Evolutionary conservation across 2,329 filamentous ascomycete genomes (phyloP), one percentile per base, ranked within the genome.

Genomic region (Microcyclospora tardicrescens): DNA sequence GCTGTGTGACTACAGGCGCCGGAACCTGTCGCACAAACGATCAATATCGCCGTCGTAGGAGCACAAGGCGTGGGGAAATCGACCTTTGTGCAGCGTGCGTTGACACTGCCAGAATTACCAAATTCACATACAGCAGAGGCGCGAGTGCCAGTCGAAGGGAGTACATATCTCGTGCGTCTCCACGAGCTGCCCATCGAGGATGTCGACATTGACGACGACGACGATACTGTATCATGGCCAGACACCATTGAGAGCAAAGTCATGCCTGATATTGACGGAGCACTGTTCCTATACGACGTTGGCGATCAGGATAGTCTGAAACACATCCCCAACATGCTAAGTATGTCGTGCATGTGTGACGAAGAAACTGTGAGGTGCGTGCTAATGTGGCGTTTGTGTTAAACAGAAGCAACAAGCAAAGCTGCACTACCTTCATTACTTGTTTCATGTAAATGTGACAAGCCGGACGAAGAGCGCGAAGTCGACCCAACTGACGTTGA

Each of bases 361-460:
- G 11, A n/a, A 28, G 10, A 13, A 10, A 13, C 29, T 12, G 28
- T 12, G n/a, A 14, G 5, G 35, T 15, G 29, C 10, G 9, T 15
- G 33, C 43, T 41, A 34, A 43, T 39, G 31, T 38, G 33, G 33
- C 41, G 31, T 12, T 19, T n/a, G 28, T 33, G 40, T 51, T n/a
- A 13, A 49, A 52, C 59, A 93, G 86, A 77, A 63, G 79, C 80
- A 32, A 69, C 93, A 37, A 73, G 77, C 41, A 81, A 79, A 51
- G 77, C 81, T 13, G 71, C 72, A 16, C 63, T 93, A 30, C 85
- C 87, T 8, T 81, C 81, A 38, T 72, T 89, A 45, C 72, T 95
- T 32, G 83, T 93, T 37, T 84, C 85, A 39, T 89, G 80, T 60
- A 95, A 95, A 68, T 93, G 84, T 66, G 89, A 95, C 59, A 74